Evolutionary conservation across 331 rosid genomes (phyloP), one percentile per base, ranked within the genome.

Genomic region (Rosa hybrid): DNA sequence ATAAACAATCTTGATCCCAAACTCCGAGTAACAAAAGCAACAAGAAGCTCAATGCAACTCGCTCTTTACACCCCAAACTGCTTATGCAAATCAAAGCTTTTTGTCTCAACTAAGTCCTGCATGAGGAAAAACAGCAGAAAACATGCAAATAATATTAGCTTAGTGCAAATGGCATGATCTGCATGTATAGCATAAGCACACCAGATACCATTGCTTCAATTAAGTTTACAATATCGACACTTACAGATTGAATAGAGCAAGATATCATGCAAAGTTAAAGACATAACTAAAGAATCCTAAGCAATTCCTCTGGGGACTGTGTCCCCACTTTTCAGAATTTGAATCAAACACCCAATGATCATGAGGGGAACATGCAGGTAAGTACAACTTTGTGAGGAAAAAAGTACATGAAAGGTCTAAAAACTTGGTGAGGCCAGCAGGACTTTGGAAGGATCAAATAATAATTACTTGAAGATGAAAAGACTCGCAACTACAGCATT

Each of bases 71-170:
- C 48, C 67, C 65, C 54, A 65, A 64, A 59, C 63, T 46, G 50
- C 68, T 39, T 69, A 23, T 50, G 63, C 75, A 49, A n/a, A 50
- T 72, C 38, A 39, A 63, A 42, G 75, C 65, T 34, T 59, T 73
- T 68, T 25, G 64, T 76, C 64, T 72, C 44, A 45, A 20, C 57
- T 77, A 65, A 48, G 60, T 56, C 85, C 80, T 84, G 83, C 60
- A 64, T 42, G 11, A 72, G 20, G 42, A 56, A 30, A 30, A 51
- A 46, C 16, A 44, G 68, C 6, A 53, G 21, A 25, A 30, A 18
- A 63, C 72, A 46, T 27, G 27, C 8, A 64, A 45, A 44, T 30
- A n/a, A 44, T 9, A 21, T n/a, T 70, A 70, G 13, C n/a, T 20
- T n/a, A 46, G 53, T 12, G 74, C 74, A 38, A 18, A 49, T 17